Base-by-base conservation (phyloP, 2,329 filamentous ascomycete species). In the Penicillium sp. region DNA sequence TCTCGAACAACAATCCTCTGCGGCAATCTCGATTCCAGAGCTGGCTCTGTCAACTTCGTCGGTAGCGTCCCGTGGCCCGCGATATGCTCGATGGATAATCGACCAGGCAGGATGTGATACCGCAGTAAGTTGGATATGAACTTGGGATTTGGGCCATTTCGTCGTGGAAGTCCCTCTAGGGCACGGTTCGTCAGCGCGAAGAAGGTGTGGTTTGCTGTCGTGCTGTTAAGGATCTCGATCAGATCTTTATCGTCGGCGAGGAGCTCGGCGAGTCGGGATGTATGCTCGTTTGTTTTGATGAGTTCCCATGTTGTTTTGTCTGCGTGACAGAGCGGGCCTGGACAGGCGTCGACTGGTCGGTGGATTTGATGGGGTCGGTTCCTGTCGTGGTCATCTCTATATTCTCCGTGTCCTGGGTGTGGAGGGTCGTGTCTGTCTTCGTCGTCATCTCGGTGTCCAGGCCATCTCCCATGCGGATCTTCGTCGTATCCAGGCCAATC, bases 121-220 rank as follows among this genome's bases (percentile, higher is more conserved):
- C 83, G 75, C 1, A 96, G 76, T 6, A 93, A 70, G 53, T 82
- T 80, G 77, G 90, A 85, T 60, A 96, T 87, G 73, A 91, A 88
- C 31, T 36, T 51, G 6, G 21, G 17, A 27, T n/a, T 56, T 83
- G 82, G 5, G 87, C 87, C 76, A 60, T 13, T 44, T 50, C 80
- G 75, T 52, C 74, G 21, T 86, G 81, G 58, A 88, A 45, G 39
- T 36, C 17, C 25, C 17, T 53, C 84, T 66, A 97, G 93, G 0
- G 91, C 91, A 49, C 81, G 78, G 71, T 96, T 86, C 1, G 84
- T 86, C 0, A 93, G 93, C 2, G 90, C 89, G 68, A 96, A 96
- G 50, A 94, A 75, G 0, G 93, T 96, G 69, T 88, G 85, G 73
- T 93, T 93, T 23, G 83, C 79, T 36, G 83, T 77, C 1, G 90